Base-by-base conservation (phyloP, 495 filamentous ascomycete species). In the Neurospora sp. region DNA sequence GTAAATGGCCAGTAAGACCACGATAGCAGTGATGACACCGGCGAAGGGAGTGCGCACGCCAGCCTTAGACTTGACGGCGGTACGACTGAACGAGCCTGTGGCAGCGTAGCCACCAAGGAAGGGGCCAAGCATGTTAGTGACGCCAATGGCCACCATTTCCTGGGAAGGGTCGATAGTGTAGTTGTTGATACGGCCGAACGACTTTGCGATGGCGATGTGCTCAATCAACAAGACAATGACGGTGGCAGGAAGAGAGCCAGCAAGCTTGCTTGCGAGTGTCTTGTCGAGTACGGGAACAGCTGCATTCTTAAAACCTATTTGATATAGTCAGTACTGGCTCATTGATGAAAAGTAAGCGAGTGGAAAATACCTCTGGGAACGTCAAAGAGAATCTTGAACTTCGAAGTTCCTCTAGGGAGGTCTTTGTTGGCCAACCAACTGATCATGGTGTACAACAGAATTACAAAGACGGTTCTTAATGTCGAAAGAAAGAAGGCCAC, bases 161-260 rank as follows among this genome's bases (percentile, higher is more conserved):
- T 99, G 96, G 0, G 95, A 98, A 4, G 96, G 96, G 75, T 98
- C 90, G 82, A 99, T 98, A n/a, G 90, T 93, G 83, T 99, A 99
- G 84, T 98, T 98, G 85, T 98, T 98, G 76, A 99, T 88, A 60
- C 96, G 89, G 6, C 96, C 96, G 74, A 99, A 99, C 0, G 96
- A 98, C 82, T 99, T 99, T 41, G 95, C 93, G 74, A 99, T 99
- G n/a, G 96, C 92, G 76, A 96, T 95, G 79, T 96, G 93, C 81
- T 99, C 96, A 77, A 99, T 98, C 66, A 99, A 85, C 60, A 98
- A 85, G 9, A 99, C 96, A 76, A 99, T 97, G 62, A 98, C 92
- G 1, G 83, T 84, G 10, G 80, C 76, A 14, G 81, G 81, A 10
- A 87, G 81, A 46, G 85, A 79, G 39, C 77, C 35, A 3, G 72